Base-by-base conservation (phyloP, 2,329 filamentous ascomycete species). In the Hortaea werneckii region DNA sequence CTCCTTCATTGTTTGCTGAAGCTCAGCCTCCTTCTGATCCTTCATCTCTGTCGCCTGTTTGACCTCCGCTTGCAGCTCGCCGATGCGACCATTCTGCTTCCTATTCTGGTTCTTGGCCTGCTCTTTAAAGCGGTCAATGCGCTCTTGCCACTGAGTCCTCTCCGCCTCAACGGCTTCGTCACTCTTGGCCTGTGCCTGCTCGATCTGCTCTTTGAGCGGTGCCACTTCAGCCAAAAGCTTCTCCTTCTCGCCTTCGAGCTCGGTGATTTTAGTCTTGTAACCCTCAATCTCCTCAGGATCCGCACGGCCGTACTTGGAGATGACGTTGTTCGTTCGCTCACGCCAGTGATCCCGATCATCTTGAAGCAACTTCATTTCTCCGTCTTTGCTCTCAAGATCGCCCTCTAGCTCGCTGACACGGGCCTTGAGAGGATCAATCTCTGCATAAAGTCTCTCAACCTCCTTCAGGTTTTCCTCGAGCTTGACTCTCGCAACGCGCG, bases 291-390 rank as follows among this genome's bases (percentile, higher is more conserved):
- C 90, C 3, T 86, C 87, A 38, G 92, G 90, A 61, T 98, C 92
- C 43, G 94, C 87, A 46, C 90, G 86, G 55, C 95, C 89, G 61
- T 96, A 95, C 63, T 95, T 95, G 54, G 87, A 88, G 42, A 98
- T 78, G 50, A 98, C 95, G 56, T 94, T 87, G 62, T 96, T 88
- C 1, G 88, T 94, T 26, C 92, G 83, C 72, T 95, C 90, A 67
- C 95, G 88, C 86, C 90, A 95, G 47, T 87, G 80, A 62, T 96
- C 90, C 11, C 92, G 83, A 61, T 96, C 90, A 58, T 92, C 85
- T 54, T 94, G 85, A 7, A 96, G 75, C 52, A 95, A 77, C 58
- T 85, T 87, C 60, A 95, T 79, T 62, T 96, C 90, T 9, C 87
- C 87, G 54, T 94, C 83, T 58, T 89, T 84, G 54, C 83, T 85